Evolutionary conservation across 495 filamentous ascomycete species (phyloP).

Genomic region (Articulospora tetracladia): DNA sequence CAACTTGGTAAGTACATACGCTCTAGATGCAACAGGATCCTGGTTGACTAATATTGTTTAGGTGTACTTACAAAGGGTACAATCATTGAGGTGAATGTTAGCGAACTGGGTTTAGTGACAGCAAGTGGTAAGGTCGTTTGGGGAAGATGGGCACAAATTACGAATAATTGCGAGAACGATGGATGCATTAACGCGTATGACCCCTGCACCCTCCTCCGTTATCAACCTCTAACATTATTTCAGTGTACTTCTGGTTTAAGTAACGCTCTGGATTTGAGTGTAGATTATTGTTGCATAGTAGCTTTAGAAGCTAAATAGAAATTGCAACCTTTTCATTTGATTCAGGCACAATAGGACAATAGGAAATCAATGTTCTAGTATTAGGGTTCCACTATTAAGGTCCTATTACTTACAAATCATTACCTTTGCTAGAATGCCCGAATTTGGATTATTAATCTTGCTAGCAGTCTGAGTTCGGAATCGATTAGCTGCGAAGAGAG

Average conservation of each 20-base stretch:
- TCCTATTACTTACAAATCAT: too few relatives aligned
- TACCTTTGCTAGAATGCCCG: too few relatives aligned
- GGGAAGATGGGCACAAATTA: slow-evolving; percentile 80
- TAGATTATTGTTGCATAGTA: too few relatives aligned
- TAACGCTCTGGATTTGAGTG: neutral
- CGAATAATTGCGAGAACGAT: slow-evolving; percentile 75
- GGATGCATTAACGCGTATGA: slow-evolving; percentile 66
- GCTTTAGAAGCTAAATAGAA: too few relatives aligned
- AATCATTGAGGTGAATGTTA: slow-evolving; percentile 93
- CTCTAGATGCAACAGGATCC: neutral
- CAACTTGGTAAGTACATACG: slow-evolving; percentile 50
- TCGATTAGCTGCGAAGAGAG: too few relatives aligned
- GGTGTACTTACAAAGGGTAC: slow-evolving; percentile 94
- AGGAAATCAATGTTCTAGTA: too few relatives aligned
- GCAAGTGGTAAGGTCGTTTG: slow-evolving; percentile 90
- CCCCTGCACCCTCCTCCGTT: neutral
- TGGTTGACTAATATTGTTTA: neutral
- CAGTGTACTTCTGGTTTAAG: slow-evolving; percentile 28
- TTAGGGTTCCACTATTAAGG: too few relatives aligned
- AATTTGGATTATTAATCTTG: too few relatives aligned
- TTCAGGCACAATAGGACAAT: too few relatives aligned
- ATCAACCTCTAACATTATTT: slow-evolving; percentile 3
- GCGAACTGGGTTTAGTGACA: slow-evolving; percentile 88
- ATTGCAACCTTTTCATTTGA: too few relatives aligned
- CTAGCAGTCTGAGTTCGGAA: too few relatives aligned